Evolutionary conservation across 495 filamentous ascomycete genomes (phyloP).

Genomic region (Lophiotrema nucula): DNA sequence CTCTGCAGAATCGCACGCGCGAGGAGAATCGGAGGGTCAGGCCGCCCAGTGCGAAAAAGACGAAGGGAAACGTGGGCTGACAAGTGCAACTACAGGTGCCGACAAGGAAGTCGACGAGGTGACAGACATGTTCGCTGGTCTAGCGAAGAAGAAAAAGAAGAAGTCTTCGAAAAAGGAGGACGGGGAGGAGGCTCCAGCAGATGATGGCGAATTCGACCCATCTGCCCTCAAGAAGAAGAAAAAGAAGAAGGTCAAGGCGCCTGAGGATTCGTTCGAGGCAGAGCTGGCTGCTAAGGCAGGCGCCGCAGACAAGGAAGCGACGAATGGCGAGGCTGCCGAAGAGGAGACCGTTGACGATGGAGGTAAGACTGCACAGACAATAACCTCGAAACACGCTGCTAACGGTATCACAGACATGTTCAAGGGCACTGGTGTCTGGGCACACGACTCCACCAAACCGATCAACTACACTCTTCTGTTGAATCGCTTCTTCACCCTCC

Average conservation of each 20-base stretch:
- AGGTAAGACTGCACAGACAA: too few relatives aligned
- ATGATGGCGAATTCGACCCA: constrained; percentile 64
- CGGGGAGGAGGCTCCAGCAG: constrained; percentile 55
- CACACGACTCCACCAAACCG: constrained; percentile 68
- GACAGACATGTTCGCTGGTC: constrained; percentile 72
- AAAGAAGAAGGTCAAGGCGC: constrained; percentile 56
- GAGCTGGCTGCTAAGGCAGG: constrained; percentile 74
- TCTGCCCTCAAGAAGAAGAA: constrained; percentile 87
- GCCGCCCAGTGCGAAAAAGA: constrained; percentile 3
- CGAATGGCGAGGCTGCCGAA: constrained; percentile 53
- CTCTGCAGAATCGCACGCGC: constrained; percentile 66
- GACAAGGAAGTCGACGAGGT: constrained; percentile 71
- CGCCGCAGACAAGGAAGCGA: constrained; percentile 47
- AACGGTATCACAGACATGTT: too few relatives aligned
- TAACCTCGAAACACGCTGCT: too few relatives aligned
- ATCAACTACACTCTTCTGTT: constrained; percentile 85
- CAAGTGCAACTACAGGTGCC: constrained; percentile 28
- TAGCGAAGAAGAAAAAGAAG: constrained; percentile 90
- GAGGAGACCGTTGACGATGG: constrained; percentile 47
- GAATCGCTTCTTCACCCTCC: constrained; percentile 84
- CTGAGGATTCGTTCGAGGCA: constrained; percentile 72
- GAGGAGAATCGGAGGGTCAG: constrained; percentile 48
- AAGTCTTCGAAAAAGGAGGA: constrained; percentile 66
- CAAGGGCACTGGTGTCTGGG: constrained; percentile 92
- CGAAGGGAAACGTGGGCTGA: constrained; percentile 4